phyloP scores from a whole-genome alignment of 768 basidiomycete genomes.

The Plicaturopsis crispa region DNA sequence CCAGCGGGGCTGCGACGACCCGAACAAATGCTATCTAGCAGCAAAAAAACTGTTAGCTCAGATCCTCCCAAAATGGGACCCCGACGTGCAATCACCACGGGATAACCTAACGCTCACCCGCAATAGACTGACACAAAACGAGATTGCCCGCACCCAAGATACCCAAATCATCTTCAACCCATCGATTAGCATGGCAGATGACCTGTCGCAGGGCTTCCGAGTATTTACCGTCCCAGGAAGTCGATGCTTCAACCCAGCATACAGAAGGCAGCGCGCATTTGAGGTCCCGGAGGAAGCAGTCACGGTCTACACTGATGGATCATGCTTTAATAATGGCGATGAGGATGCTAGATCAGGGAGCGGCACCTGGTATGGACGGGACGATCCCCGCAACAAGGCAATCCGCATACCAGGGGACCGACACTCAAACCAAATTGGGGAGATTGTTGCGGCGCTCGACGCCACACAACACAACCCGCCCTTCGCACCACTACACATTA shows the following conservation, averaged over 20 bases:
- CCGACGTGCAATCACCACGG: not conserved
- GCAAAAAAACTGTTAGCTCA: conserved; percentile 4
- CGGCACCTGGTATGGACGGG: conserved; percentile 10
- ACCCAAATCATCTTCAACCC: not conserved
- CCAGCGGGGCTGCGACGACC: conserved; percentile 3
- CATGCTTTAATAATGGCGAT: conserved; percentile 14
- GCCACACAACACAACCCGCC: conserved; percentile 1
- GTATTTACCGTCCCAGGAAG: conserved; percentile 5
- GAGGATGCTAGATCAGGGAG: conserved; percentile 11
- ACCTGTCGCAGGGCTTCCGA: conserved; percentile 3
- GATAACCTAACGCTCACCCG: not conserved
- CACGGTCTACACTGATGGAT: conserved; percentile 19
- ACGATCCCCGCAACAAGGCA: conserved; percentile 7
- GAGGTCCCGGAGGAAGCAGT: not conserved
- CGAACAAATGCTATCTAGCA: conserved; percentile 5
- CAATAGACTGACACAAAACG: not conserved
- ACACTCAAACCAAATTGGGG: conserved; percentile 11
- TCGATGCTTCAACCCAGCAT: not conserved
- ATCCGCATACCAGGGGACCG: conserved; percentile 5
- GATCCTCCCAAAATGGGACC: conserved; percentile 10
- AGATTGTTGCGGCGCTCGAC: conserved; percentile 10
- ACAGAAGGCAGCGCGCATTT: not conserved
- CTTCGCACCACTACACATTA: not conserved
- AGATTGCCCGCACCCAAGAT: not conserved
- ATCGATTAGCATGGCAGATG: conserved; percentile 1